These are phyloP conservation scores for Pelagomonas calceolata DNA, from an alignment of 108 stramenopile genomes.

Conservation along the genomic window DNA sequence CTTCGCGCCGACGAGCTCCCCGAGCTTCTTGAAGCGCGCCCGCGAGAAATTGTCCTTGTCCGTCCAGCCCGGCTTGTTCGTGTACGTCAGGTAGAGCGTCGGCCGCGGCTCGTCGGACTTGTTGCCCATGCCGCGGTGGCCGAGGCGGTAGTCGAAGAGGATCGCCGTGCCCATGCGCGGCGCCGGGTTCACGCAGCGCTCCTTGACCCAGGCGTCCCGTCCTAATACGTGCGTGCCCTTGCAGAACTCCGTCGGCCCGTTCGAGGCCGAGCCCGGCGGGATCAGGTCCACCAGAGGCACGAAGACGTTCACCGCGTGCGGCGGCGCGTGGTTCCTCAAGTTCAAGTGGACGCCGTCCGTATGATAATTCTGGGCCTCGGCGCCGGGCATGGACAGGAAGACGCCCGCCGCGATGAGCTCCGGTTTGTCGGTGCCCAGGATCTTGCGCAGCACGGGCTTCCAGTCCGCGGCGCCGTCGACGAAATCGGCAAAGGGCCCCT, in stretches of 20 bases:
- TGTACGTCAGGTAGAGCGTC: conserved; percentile 74
- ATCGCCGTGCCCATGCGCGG: conserved; percentile 57
- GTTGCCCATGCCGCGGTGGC: conserved; percentile 66
- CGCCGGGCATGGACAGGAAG: conserved; percentile 62
- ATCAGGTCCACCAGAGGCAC: conserved; percentile 65
- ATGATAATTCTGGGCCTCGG: conserved; percentile 55
- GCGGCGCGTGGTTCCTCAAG: conserved; percentile 54
- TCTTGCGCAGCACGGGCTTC: conserved; percentile 64
- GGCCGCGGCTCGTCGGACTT: conserved; percentile 46
- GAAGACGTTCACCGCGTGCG: conserved; percentile 79
- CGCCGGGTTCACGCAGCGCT: conserved; percentile 29
- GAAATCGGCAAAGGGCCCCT: conserved; percentile 49
- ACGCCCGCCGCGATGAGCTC: conserved; percentile 63
- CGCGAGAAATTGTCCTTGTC: conserved; percentile 70
- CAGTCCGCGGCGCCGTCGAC: conserved; percentile 57
- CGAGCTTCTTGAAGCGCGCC: conserved; percentile 60
- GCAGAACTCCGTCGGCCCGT: conserved; percentile 75
- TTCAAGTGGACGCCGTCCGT: conserved; percentile 76
- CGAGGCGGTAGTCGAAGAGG: conserved; percentile 73
- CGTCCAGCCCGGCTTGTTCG: conserved; percentile 51
- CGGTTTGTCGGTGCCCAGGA: conserved; percentile 60
- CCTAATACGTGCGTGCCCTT: conserved; percentile 49
- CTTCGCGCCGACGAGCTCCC: conserved; percentile 54
- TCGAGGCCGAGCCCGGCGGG: conserved; percentile 15
- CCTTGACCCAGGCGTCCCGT: not conserved